Percentiles rank a stretch among this genome's conserved stretches.
Conservation (phyloP, 2,329 filamentous ascomycete genomes). For the Didymella sp. region DNA sequence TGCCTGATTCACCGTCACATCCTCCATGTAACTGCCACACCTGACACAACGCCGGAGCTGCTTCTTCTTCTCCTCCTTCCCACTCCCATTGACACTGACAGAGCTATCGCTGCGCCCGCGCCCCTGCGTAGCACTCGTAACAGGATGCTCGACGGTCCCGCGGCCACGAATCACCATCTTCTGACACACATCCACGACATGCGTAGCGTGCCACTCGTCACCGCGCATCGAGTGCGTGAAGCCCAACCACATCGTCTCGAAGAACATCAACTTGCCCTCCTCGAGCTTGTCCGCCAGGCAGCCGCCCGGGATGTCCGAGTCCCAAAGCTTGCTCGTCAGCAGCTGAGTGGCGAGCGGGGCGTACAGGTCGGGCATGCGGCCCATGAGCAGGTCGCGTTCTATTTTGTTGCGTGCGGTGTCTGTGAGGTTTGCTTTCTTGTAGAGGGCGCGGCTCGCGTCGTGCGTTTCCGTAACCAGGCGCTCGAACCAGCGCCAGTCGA, state of each 20-base stretch:
- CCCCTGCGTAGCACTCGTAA: slow-evolving; percentile 4
- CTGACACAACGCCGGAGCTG: slow-evolving; percentile 50
- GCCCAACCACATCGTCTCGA: slow-evolving; percentile 73
- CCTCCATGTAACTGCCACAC: slow-evolving; percentile 57
- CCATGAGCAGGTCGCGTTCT: slow-evolving; percentile 62
- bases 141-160: slow-evolving; percentile 37
- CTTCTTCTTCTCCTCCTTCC: slow-evolving; percentile 21
- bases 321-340: slow-evolving; percentile 50
- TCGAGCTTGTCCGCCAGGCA: slow-evolving; percentile 68
- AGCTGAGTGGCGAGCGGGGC: slow-evolving; percentile 57
- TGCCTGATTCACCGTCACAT: slow-evolving; percentile 45
- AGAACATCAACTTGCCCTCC: slow-evolving; percentile 73
- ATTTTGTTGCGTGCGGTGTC: slow-evolving; percentile 56
- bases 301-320: slow-evolving; percentile 43
- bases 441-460: slow-evolving; percentile 67
- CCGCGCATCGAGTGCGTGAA: slow-evolving; percentile 65
- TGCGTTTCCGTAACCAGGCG: slow-evolving; percentile 65
- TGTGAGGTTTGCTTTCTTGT: slow-evolving; percentile 54
- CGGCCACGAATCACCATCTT: slow-evolving; percentile 54
- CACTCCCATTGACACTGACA: slow-evolving; percentile 17
- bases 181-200: slow-evolving; percentile 65
- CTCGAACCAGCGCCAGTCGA: slow-evolving; percentile 56
- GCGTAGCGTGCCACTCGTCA: slow-evolving; percentile 66
- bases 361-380: slow-evolving; percentile 59
- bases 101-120: slow-evolving; percentile 35